Base-by-base conservation (phyloP, 331 rosid genomes). In the Ulmus americana region DNA sequence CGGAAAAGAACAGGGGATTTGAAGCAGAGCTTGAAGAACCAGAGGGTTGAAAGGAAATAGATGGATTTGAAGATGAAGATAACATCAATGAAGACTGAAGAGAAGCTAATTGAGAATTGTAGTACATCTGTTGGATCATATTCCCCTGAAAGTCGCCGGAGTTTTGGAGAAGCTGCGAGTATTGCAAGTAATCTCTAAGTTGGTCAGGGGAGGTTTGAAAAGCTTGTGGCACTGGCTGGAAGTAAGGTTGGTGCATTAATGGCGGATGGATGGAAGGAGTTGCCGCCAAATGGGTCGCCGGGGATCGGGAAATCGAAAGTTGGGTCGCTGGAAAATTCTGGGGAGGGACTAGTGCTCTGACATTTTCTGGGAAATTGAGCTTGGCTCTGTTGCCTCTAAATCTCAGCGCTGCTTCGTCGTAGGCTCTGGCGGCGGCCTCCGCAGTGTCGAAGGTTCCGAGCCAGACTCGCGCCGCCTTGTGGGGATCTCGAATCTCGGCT, bases 391-490 rank as follows among this genome's bases (percentile, higher is more conserved):
- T 94, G 0, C 98, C 98, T 72, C 98, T 84, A 79, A 90, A 94
- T 68, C 83, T 78, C 76, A 94, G 74, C 58, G 99, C 99, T 5
- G 99, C 99, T 43, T 84, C 95, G 45, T 94, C 99, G 67, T 94
- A 94, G 6, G 99, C 99, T 56, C 90, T 64, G 5, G 99, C 99
- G 1, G 99, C 97, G 5, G 91, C 99, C 59, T 90, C 97, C 1
- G 99, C 99, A 0, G 97, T 94, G 38, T 94, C 97, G 58, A 89
- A 94, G 0, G 99, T 94, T 3, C 99, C 99, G 1, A 94, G 97
- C 99, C 99, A 94, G 6, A 94, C 99, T 46, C 99, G 78, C 0
- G 99, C 95, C 3, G 99, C 99, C 78, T 87, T 94, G 68, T 89
- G 95, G 0, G 99, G 99, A 43, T 94, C 99, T 0, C 99, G 89